These are phyloP conservation scores for Sphagnurus paluster DNA, from an alignment of 1,284 basidiomycete species.

Conservation along the genomic window DNA sequence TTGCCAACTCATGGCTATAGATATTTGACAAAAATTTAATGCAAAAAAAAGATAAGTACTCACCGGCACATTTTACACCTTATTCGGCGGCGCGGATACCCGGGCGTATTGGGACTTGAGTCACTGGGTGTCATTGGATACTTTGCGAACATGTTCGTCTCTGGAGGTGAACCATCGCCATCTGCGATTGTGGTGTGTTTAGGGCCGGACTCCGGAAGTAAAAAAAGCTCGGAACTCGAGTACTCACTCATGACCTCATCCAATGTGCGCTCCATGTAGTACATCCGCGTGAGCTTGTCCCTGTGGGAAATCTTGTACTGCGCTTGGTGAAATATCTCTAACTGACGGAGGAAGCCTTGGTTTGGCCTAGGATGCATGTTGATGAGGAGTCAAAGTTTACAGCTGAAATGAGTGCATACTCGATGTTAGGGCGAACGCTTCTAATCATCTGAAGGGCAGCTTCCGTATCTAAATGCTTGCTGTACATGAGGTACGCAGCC, in stretches of 20 bases:
- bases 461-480: slow-evolving; percentile 60
- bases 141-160: slow-evolving; percentile 74
- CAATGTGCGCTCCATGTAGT: slow-evolving; percentile 75
- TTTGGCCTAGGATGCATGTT: slow-evolving; percentile 62
- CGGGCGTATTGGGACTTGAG: slow-evolving; percentile 61
- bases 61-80: slow-evolving; percentile 92
- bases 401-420: slow-evolving; percentile 47
- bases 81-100: slow-evolving; percentile 60
- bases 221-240: no score
- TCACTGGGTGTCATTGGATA: slow-evolving; percentile 68
- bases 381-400: neutral
- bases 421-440: slow-evolving; percentile 61
- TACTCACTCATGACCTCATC: slow-evolving; percentile 79
- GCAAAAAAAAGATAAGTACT: slow-evolving; percentile 13
- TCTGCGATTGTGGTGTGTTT: slow-evolving; percentile 40
- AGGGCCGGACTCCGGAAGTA: slow-evolving; percentile 11
- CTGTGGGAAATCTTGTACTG: slow-evolving; percentile 67
- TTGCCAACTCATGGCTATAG: slow-evolving; percentile 77
- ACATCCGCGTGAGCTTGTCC: slow-evolving; percentile 75
- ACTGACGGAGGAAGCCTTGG: slow-evolving; percentile 73
- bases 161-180: slow-evolving; percentile 66
- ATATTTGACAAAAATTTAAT: neutral
- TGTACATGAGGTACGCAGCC: slow-evolving; percentile 84
- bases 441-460: slow-evolving; percentile 69
- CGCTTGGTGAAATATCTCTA: slow-evolving; percentile 75